Percentiles rank a stretch among this genome's conserved stretches.
These are phyloP conservation scores for Logfia minima DNA, from an alignment of 129 eudicot genomes.

Conservation along the genomic window DNA sequence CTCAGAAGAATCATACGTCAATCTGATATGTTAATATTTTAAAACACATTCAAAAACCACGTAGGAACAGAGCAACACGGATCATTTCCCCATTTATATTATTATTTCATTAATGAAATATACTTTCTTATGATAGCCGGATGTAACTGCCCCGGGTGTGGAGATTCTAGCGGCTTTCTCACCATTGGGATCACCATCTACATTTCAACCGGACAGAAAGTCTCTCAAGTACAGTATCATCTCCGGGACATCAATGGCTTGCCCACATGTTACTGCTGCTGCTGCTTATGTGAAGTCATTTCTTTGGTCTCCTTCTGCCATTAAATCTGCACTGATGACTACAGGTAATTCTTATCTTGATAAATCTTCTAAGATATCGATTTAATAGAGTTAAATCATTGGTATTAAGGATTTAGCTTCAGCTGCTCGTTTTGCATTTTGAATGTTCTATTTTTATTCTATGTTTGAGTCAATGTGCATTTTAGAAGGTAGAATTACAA, in stretches of 20 bases:
- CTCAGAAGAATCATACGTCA: too few relatives aligned
- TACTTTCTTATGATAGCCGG: constrained; percentile 34
- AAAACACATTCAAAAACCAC: too few relatives aligned
- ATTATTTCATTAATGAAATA: too few relatives aligned
- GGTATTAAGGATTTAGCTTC: too few relatives aligned
- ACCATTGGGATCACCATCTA: constrained; percentile 24
- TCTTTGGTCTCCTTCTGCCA: constrained; percentile 36
- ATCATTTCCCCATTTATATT: too few relatives aligned
- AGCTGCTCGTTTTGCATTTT: background rate
- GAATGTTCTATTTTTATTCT: too few relatives aligned
- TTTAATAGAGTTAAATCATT: too few relatives aligned
- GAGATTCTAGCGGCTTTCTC: constrained; percentile 32
- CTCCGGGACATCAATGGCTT: constrained; percentile 38
- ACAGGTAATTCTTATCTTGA: constrained; percentile 23
- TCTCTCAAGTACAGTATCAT: background rate
- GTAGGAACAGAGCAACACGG: too few relatives aligned
- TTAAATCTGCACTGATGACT: constrained; percentile 40
- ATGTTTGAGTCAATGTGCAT: too few relatives aligned
- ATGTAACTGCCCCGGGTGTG: constrained; percentile 36
- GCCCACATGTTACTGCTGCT: constrained; percentile 33
- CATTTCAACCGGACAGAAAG: background rate
- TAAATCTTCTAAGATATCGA: too few relatives aligned
- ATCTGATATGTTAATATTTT: too few relatives aligned
- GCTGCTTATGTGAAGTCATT: constrained; percentile 33
- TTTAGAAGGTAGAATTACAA: too few relatives aligned